Base-by-base conservation (phyloP, 805 yeast genomes). In the Maudiozyma bulderi region DNA sequence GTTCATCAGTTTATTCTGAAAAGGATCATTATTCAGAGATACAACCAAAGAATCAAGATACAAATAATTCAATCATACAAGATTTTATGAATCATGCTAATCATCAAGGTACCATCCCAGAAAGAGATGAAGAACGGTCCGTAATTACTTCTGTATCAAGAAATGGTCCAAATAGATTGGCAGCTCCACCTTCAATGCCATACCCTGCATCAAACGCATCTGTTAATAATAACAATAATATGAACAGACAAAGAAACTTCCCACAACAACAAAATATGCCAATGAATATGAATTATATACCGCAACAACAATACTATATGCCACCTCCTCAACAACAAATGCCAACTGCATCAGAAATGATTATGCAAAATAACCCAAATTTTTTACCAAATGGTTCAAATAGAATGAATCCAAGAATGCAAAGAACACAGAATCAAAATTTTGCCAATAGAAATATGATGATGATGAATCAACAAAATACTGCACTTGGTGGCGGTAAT, bases 101-200 rank as follows among this genome's bases (percentile, higher is more conserved):
- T n/a, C 26, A 34, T 20, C n/a, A 14, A 8, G 11, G 32, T 26
- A 45, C n/a, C 28, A 51, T n/a, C n/a, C 43, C 32, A n/a, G 43
- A 40, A 40, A n/a, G 15, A 37, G 26, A 28, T 11, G 59, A 54
- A 15, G 65, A 57, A 26, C 79, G 73, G 44, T 84, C 91, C 0
- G 83, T 82, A 58, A 82, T 85, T 64, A 84, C 93, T 1, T 81
- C 88, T 47, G 86, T 85, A 1, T 82, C 90, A 7, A 91, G 84
- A 65, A 72, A 91, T 61, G 89, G 82, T 30, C 73, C 80, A 13
- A 84, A 84, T 57, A 20, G 20, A 6, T n/a, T 8, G 9, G 15
- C 13, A 10, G n/a, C 13, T 11, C 11, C 35, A 8, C 13, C 38
- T 35, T 20, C 26, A 20, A 10, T 86, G 84, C 14, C 66, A 70